phyloP scores from a whole-genome alignment of 768 basidiomycete species.

The Termitomyces sp. region DNA sequence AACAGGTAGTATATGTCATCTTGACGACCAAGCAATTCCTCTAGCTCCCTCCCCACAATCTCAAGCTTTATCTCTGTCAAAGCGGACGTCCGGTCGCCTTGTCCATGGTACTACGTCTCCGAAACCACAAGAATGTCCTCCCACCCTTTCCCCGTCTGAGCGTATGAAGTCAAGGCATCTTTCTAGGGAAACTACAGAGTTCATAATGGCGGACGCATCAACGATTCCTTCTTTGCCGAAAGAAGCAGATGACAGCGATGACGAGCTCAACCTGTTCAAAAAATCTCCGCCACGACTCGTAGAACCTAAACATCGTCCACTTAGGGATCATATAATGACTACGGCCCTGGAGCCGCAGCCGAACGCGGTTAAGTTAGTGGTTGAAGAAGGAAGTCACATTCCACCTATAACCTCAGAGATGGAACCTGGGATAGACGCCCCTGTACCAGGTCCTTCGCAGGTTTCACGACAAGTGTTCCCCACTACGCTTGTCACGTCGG shows the following conservation, averaged over 20 bases:
- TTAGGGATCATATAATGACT: background rate
- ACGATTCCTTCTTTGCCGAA: slow-evolving; percentile 11
- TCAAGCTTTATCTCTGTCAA: background rate
- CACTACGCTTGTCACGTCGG: background rate
- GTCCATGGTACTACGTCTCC: background rate
- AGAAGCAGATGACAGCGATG: slow-evolving; percentile 28
- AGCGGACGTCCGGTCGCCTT: slow-evolving; percentile 1
- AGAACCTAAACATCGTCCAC: slow-evolving; percentile 5
- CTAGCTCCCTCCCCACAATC: background rate
- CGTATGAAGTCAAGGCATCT: background rate
- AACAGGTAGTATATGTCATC: slow-evolving; percentile 36
- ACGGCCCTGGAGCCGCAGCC: background rate
- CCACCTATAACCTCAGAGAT: background rate
- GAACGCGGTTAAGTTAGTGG: background rate
- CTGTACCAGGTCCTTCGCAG: background rate
- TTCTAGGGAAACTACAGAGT: background rate
- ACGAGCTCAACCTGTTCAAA: slow-evolving; percentile 41
- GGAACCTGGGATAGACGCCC: background rate
- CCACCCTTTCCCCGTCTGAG: background rate
- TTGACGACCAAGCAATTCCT: slow-evolving; percentile 28
- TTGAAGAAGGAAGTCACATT: background rate
- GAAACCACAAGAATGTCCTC: background rate
- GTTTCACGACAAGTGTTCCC: background rate
- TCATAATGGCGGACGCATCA: background rate
- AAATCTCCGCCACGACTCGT: slow-evolving; percentile 19